Base-by-base conservation (phyloP, 75 land plant species). In the Chamaecyparis obtusa region DNA sequence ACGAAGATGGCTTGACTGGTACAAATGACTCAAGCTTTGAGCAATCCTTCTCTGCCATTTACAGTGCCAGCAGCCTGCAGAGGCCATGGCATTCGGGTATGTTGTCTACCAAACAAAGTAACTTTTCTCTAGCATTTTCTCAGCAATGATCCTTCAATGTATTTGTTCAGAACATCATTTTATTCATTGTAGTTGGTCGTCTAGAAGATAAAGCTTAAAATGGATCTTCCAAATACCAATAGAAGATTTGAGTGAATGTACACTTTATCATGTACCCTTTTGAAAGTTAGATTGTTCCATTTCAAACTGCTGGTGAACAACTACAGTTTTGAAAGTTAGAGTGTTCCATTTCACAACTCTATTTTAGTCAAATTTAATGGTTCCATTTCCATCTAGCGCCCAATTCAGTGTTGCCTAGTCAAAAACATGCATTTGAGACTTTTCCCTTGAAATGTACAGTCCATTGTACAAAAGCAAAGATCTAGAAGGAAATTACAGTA, bases 81-180 rank as follows among this genome's bases (percentile, higher is more conserved):
- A 97, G 89, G 90, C 93, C 86, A 33, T 97, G 99, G 99, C 95
- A 94, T 72, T 74, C 87, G 27, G 95, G 98, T 93, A 91, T 67
- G 86, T 49, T 41, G 13, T 27, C 83, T 48, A 27, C 19, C 16
- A 77, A 75, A 77, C 11, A 78, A 1, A 80, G 54, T 79, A 78
- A 79, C 37, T 39, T 82, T 60, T 24, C 5, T 60, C 19, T 57
- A 5, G 27, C 64, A 21, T 57, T 57, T 6, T 57, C 1, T 64
- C 9, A 27, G 9, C 30, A 24, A 64, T 21, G 27, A 64, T 64
- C 69, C 69, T 8, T 24, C 30, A 64, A 64, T 0, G 21, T 15
- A 64, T 24, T 24, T 64, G 0, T 21, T 64, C 9, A 21, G 69
- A 1, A 24, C 24, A 24, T 27, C 69, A 24, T 27, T 27, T 64